Evolutionary conservation across 371 early-diverging fungal genomes (phyloP).

Genomic region (Mortierella sp.): DNA sequence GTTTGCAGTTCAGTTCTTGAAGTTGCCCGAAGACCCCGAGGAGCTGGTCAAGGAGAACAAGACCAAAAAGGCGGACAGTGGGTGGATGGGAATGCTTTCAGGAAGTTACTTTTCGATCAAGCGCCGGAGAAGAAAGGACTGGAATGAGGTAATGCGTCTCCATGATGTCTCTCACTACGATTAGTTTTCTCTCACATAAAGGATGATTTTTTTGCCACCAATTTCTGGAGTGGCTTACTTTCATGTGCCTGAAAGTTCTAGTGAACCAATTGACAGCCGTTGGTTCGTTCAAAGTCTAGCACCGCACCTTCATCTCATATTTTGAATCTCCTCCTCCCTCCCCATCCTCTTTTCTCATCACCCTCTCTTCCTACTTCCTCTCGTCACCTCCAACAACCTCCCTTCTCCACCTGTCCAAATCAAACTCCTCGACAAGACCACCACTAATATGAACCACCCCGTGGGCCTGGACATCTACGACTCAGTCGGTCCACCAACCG

Average conservation of each 20-base stretch:
- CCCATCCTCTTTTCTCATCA: not conserved
- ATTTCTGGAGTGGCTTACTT: not conserved
- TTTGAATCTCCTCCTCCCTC: not conserved
- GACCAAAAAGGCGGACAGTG: constrained; percentile 34
- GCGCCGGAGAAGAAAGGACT: constrained; percentile 58
- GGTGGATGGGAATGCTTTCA: constrained; percentile 50
- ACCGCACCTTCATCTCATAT: not conserved
- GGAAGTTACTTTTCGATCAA: constrained; percentile 57
- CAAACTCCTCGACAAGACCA: not conserved
- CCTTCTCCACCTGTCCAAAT: not conserved
- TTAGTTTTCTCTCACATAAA: not conserved
- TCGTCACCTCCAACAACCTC: too few species aligned
- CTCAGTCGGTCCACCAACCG: constrained; percentile 32
- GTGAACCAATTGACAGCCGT: not conserved
- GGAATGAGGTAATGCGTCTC: constrained; percentile 57
- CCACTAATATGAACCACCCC: constrained; percentile 38
- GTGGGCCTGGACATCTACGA: constrained; percentile 39
- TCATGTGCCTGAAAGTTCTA: not conserved
- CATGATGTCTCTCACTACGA: constrained; percentile 53
- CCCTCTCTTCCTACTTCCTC: not conserved
- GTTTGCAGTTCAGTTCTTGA: constrained; percentile 43
- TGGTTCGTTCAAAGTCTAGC: not conserved
- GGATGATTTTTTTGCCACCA: not conserved
- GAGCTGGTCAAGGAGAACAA: constrained; percentile 52
- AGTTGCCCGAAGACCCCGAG: constrained; percentile 51